Percentiles rank a stretch among this genome's conserved stretches.
Conservation (phyloP, 1,139 yeast genomes). For the Geotrichum bryndzae region DNA sequence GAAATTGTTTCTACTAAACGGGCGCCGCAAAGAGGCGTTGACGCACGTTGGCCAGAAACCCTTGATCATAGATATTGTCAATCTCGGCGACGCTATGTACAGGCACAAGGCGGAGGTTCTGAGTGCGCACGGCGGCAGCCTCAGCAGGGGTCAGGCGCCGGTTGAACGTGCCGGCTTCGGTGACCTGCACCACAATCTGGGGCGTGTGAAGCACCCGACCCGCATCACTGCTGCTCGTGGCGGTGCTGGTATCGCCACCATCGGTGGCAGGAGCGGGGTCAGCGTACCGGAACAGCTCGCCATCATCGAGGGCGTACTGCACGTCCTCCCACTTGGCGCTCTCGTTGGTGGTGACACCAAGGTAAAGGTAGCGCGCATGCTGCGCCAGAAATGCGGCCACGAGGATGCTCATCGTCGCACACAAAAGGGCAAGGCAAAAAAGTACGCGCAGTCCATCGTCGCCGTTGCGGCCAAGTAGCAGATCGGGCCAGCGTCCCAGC, state of each 20-base stretch:
- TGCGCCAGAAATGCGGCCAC: slow-evolving; percentile 54
- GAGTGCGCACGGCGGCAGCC: slow-evolving; percentile 20
- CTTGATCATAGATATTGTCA: slow-evolving; percentile 62
- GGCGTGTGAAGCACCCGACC: slow-evolving; percentile 16
- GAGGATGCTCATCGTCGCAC: slow-evolving; percentile 45
- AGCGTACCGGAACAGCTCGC: slow-evolving; percentile 37
- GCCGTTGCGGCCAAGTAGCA: slow-evolving; percentile 15
- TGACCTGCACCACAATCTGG: slow-evolving; percentile 31
- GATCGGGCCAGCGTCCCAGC: neutral
- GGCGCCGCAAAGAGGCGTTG: slow-evolving; percentile 32
- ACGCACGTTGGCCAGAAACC: slow-evolving; percentile 47
- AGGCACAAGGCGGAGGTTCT: slow-evolving; percentile 26
- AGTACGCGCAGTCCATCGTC: slow-evolving; percentile 39
- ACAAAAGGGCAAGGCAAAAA: slow-evolving; percentile 49
- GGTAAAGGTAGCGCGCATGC: slow-evolving; percentile 57
- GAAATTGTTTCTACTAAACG: too few species aligned
- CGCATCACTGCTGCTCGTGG: neutral
- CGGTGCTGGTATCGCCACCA: slow-evolving; percentile 17
- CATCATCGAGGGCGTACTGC: slow-evolving; percentile 52
- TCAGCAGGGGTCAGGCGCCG: slow-evolving; percentile 29
- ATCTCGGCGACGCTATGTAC: slow-evolving; percentile 46
- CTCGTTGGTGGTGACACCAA: slow-evolving; percentile 92
- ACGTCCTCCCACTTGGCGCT: slow-evolving; percentile 75
- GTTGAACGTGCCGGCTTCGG: slow-evolving; percentile 27
- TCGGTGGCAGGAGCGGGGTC: neutral